phyloP scores from a whole-genome alignment of 225 moss, liverwort and hornwort genomes.

The Thuidium tamariscinum region DNA sequence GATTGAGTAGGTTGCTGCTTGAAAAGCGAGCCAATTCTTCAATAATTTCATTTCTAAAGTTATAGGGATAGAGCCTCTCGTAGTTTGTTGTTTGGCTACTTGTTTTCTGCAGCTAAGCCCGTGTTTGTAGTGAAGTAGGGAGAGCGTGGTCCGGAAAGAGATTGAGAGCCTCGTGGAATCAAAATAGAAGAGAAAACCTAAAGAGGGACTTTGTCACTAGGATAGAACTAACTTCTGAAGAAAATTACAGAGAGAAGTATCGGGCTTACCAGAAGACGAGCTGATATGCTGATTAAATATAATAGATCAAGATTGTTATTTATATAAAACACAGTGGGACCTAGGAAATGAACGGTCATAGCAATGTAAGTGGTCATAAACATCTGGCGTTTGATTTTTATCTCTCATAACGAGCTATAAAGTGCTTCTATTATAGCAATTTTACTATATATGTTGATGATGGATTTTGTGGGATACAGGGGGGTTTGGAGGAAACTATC shows the following conservation, averaged over 20 bases:
- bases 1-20: neutral
- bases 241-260: neutral
- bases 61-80: neutral
- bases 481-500: constrained; percentile 74
- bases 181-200: neutral
- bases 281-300: neutral
- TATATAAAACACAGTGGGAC: neutral
- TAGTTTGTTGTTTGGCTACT: neutral
- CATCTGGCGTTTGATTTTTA: neutral
- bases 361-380: neutral
- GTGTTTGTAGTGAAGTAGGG: neutral
- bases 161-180: neutral
- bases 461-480: constrained; percentile 21
- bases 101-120: neutral
- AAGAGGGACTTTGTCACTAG: neutral
- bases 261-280: neutral
- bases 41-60: neutral
- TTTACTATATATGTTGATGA: neutral
- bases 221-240: too few relatives aligned
- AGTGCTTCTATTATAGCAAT: neutral
- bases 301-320: neutral
- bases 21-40: neutral
- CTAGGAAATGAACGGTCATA: neutral
- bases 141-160: neutral
- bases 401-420: neutral